Evolutionary conservation across 1,284 basidiomycete genomes (phyloP), one percentile per base, ranked within the genome.

Genomic region (Irpex sp.): DNA sequence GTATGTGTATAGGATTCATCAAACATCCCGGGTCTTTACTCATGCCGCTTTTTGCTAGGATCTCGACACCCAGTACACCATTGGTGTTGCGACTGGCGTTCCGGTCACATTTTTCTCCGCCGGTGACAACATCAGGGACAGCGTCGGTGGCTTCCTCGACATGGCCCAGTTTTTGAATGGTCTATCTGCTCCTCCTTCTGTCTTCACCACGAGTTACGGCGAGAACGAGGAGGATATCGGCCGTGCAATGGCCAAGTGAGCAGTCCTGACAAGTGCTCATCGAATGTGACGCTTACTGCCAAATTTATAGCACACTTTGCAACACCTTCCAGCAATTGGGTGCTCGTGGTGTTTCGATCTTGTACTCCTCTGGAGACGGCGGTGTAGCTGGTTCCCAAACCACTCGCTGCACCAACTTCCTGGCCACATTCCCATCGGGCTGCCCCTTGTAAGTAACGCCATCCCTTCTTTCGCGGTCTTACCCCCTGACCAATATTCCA

Each of bases 291-390:
- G 5, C 31, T 36, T 5, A 21, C 37, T 37, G 62, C 57, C 49
- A 17, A 26, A 9, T 37, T 15, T n/a, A 17, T 52, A 79, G 77
- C 61, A 72, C 73, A 59, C 70, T 81, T 4, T 93, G 91, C 73
- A 70, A 73, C 57, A 80, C 80, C 11, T 87, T 91, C 63, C 85
- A 88, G 21, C 81, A 86, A 66, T 77, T 91, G 17, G 84, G 87
- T 31, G 81, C 79, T 13, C 81, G 87, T 7, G 89, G 90, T 48
- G 77, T 85, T 6, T 84, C 86, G 2, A 67, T 90, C 49, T 65
- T 87, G 62, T 88, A 88, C 70, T 78, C 84, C 5, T 85, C 85
- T 9, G 89, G 89, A 21, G 89, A 92, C 66, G 73, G 72, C 17
- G 89, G 89, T 60, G 89, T 89, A 5, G 89, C 87, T 6, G 71